These are phyloP conservation scores for Oldenlandia corymbosa DNA, from an alignment of 257 asterid species.

Conservation along the genomic window DNA sequence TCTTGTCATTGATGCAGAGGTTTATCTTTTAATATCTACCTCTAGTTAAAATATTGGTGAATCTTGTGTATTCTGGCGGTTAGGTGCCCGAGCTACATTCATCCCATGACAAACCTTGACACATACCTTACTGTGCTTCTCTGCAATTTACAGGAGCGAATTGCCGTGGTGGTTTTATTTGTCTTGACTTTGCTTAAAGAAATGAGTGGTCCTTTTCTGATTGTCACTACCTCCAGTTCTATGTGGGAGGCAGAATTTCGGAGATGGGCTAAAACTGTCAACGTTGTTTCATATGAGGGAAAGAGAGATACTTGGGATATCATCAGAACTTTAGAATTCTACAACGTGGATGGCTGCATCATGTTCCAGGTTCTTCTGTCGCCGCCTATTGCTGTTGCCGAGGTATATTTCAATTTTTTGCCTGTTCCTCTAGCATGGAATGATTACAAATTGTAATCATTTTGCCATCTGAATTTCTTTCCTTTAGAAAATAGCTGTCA, in stretches of 20 bases:
- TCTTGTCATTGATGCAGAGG: constrained; percentile 21
- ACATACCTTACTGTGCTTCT: neutral
- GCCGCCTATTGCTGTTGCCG: constrained; percentile 11
- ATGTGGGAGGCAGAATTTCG: constrained; percentile 34
- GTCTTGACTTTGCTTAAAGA: constrained; percentile 21
- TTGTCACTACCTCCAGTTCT: constrained; percentile 21
- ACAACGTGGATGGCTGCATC: constrained; percentile 20
- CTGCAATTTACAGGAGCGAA: constrained; percentile 24
- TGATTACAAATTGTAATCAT: neutral
- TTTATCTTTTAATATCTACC: neutral
- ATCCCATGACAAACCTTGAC: neutral
- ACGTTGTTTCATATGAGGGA: constrained; percentile 26
- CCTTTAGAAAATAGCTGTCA: neutral
- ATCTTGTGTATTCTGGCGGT: neutral
- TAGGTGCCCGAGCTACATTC: neutral
- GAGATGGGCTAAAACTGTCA: constrained; percentile 11
- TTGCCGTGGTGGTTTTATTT: constrained; percentile 21
- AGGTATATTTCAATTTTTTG: constrained; percentile 21
- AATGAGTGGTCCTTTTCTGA: constrained; percentile 18
- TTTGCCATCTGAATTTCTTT: neutral
- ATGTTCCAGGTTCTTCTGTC: constrained; percentile 36
- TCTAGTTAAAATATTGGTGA: constrained; percentile 1
- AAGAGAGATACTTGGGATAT: constrained; percentile 17
- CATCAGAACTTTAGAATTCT: constrained; percentile 26
- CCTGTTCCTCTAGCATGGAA: constrained; percentile 2